Conservation (phyloP, 1,139 yeast species). For the Pneumocystis jirovecii region DNA sequence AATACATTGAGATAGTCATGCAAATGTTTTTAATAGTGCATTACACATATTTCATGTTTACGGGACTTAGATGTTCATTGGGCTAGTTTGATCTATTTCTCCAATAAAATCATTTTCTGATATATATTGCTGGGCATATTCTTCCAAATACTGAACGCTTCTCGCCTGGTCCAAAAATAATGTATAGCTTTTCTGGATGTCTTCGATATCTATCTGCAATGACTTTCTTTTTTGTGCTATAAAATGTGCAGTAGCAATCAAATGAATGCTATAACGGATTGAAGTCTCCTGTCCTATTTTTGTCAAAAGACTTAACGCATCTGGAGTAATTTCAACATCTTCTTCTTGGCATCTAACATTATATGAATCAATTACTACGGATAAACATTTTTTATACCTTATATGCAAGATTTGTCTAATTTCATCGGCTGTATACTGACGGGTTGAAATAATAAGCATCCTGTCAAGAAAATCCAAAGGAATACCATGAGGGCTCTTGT, state of each 20-base stretch:
- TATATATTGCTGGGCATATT: constrained; percentile 50
- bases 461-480: constrained; percentile 91
- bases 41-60: not conserved
- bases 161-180: constrained; percentile 79
- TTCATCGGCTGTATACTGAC: constrained; percentile 62
- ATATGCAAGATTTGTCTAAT: constrained; percentile 72
- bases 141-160: constrained; percentile 66
- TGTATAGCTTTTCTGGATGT: constrained; percentile 74
- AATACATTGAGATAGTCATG: not conserved
- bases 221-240: constrained; percentile 71
- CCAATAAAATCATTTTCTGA: constrained; percentile 38
- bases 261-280: constrained; percentile 81
- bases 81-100: not conserved
- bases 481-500: constrained; percentile 90
- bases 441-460: constrained; percentile 80
- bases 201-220: constrained; percentile 55
- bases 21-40: no score
- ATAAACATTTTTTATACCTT: constrained; percentile 16
- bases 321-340: constrained; percentile 71
- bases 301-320: constrained; percentile 78
- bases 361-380: not conserved
- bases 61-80: not conserved
- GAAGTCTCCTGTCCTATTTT: constrained; percentile 88
- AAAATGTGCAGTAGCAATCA: constrained; percentile 78
- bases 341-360: constrained; percentile 69